A percentile compares a stretch with the other conserved stretches of the same genome.
Evolutionary conservation across 2,329 filamentous ascomycete species (phyloP).

Genomic region (Coleophoma eucalyptorum): DNA sequence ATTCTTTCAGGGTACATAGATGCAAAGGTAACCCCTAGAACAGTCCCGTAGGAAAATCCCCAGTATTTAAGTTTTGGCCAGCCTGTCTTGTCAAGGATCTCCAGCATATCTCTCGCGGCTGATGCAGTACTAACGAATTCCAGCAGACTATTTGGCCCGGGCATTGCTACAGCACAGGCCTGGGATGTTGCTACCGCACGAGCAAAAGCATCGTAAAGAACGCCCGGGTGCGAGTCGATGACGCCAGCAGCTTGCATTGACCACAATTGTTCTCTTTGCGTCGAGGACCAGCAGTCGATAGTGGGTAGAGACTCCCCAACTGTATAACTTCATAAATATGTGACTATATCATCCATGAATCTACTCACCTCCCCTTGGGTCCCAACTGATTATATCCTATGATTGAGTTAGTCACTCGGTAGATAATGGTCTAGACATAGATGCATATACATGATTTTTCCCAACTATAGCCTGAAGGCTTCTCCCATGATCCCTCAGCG

Average conservation of each 20-base stretch:
- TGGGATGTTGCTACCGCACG: constrained; percentile 38
- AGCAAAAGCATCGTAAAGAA: constrained; percentile 42
- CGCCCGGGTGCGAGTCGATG: constrained; percentile 41
- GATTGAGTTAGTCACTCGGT: no score
- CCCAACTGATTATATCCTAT: constrained; percentile 47
- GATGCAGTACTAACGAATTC: constrained; percentile 20
- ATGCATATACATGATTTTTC: constrained; percentile 33
- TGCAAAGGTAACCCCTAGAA: constrained; percentile 40
- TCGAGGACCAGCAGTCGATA: constrained; percentile 43
- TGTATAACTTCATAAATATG: constrained; percentile 2
- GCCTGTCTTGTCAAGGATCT: constrained; percentile 24
- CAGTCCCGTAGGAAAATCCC: constrained; percentile 46
- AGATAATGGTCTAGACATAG: no score
- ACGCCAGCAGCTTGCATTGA: constrained; percentile 38
- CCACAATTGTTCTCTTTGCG: constrained; percentile 40
- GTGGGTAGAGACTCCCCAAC: constrained; percentile 43
- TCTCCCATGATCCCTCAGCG: constrained; percentile 19
- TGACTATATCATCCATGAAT: not conserved
- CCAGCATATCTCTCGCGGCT: constrained; percentile 30
- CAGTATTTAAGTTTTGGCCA: constrained; percentile 39
- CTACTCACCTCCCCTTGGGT: constrained; percentile 41
- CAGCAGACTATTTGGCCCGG: not conserved
- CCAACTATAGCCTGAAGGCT: constrained; percentile 39
- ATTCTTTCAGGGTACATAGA: constrained; percentile 37
- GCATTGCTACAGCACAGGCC: constrained; percentile 27